These are phyloP conservation scores for Mucor plumbeus DNA, from an alignment of 371 early-diverging fungal species.

Conservation along the genomic window DNA sequence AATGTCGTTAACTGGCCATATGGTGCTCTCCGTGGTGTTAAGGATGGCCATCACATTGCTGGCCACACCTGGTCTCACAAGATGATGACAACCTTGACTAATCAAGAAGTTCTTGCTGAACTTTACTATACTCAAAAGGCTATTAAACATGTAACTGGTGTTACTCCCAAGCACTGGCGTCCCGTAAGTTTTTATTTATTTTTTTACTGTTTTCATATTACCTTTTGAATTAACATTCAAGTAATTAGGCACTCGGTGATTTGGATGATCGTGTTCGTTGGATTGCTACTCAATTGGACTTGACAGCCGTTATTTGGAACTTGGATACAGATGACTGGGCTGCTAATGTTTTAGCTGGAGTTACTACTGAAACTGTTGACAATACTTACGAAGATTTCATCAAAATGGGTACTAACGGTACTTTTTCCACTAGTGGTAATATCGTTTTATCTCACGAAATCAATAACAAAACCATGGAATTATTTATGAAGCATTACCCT, in stretches of 20 bases:
- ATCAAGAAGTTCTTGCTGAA: constrained; percentile 61
- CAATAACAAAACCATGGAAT: constrained; percentile 46
- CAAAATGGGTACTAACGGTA: constrained; percentile 48
- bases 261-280: constrained; percentile 57
- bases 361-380: constrained; percentile 32
- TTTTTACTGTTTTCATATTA: background rate
- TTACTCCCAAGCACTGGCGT: constrained; percentile 58
- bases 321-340: constrained; percentile 49
- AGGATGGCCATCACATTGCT: constrained; percentile 56
- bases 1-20: background rate
- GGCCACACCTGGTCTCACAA: constrained; percentile 65
- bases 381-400: constrained; percentile 38
- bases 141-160: constrained; percentile 56
- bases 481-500: constrained; percentile 45
- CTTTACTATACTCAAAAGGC: constrained; percentile 55
- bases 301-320: constrained; percentile 52
- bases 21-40: constrained; percentile 52
- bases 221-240: background rate
- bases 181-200: constrained; percentile 36
- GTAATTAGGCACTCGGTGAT: constrained; percentile 45
- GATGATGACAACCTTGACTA: constrained; percentile 56
- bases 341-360: constrained; percentile 31
- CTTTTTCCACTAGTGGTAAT: constrained; percentile 34
- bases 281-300: constrained; percentile 50
- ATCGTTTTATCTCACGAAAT: constrained; percentile 55